phyloP scores from a whole-genome alignment of 164 flowering plant genomes.

The Vitis rotundifolia region DNA sequence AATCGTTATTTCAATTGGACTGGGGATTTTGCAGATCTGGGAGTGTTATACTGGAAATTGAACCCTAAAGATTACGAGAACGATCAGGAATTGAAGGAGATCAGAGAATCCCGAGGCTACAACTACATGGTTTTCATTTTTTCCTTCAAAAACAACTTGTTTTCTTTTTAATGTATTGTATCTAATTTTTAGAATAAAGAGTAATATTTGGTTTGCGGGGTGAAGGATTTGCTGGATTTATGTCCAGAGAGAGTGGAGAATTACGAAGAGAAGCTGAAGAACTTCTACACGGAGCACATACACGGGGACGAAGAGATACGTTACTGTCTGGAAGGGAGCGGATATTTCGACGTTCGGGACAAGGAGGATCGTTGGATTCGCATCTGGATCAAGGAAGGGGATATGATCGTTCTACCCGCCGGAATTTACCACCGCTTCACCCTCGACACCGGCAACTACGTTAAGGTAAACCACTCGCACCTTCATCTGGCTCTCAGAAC shows the following conservation, averaged over 20 bases:
- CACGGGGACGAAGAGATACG: conserved; percentile 94
- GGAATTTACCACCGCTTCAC: conserved; percentile 98
- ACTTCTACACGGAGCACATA: conserved; percentile 86
- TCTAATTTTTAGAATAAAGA: not conserved
- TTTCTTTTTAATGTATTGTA: not conserved
- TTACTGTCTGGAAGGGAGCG: conserved; percentile 87
- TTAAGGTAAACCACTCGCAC: conserved; percentile 52
- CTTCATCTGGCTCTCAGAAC: too few relatives aligned
- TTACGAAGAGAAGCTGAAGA: conserved; percentile 85
- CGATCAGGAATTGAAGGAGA: conserved; percentile 56
- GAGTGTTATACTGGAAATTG: conserved; percentile 73
- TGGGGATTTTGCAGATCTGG: conserved; percentile 43
- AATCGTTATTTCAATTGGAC: not conserved
- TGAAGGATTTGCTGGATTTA: conserved; percentile 81
- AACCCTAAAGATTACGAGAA: conserved; percentile 62
- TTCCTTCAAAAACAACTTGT: not conserved
- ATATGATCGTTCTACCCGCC: conserved; percentile 82
- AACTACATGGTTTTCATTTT: conserved; percentile 53
- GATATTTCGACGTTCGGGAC: conserved; percentile 89
- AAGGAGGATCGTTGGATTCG: conserved; percentile 90
- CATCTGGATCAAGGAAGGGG: conserved; percentile 81
- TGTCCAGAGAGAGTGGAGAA: conserved; percentile 83
- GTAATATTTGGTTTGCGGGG: not conserved
- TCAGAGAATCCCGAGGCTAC: conserved; percentile 71
- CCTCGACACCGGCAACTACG: conserved; percentile 71